Evolutionary conservation across 1,139 yeast genomes (phyloP), one percentile per base, ranked within the genome.

Genomic region (Kodamaea sp.): DNA sequence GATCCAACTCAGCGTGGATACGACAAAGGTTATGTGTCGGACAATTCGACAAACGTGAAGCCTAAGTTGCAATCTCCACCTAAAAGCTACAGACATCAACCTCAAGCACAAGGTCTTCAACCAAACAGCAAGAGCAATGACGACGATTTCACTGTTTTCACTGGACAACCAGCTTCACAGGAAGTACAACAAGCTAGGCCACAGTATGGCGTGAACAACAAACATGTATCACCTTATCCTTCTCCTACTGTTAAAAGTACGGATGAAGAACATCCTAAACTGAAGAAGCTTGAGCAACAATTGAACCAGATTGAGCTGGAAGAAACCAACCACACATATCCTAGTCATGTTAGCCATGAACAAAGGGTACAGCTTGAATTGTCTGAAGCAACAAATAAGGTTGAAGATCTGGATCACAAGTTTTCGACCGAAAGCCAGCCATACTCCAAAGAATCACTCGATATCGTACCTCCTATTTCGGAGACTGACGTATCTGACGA

Each of bases 401-500:
- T n/a, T n/a, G n/a, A n/a, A n/a, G n/a, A n/a, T n/a, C n/a, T n/a
- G n/a, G n/a, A n/a, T n/a, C n/a, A n/a, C n/a, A n/a, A n/a, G n/a
- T n/a, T n/a, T n/a, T n/a, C n/a, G n/a, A n/a, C n/a, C n/a, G n/a
- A n/a, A n/a, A n/a, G n/a, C n/a, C n/a, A n/a, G n/a, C n/a, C n/a
- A n/a, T n/a, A n/a, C n/a, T n/a, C n/a, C n/a, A n/a, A 32, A 26
- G 24, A 31, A 13, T 35, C 44, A 3, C 22, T 34, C 11, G 46
- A 43, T 10, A 32, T 29, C 15, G 16, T 34, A 21, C 39, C 41
- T 20, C 41, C 37, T 7, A 33, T 35, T 9, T 28, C 37, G 5
- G 47, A 38, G 21, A 33, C 34, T 4, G 48, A 43, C 7, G 32
- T 31, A 8, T 42, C 41, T 5, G 41, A 36, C 15, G 44, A 34